Percentiles rank a stretch among this genome's conserved stretches.
Conservation (phyloP, 1,139 yeast species). For the Geotrichum fermentans region DNA sequence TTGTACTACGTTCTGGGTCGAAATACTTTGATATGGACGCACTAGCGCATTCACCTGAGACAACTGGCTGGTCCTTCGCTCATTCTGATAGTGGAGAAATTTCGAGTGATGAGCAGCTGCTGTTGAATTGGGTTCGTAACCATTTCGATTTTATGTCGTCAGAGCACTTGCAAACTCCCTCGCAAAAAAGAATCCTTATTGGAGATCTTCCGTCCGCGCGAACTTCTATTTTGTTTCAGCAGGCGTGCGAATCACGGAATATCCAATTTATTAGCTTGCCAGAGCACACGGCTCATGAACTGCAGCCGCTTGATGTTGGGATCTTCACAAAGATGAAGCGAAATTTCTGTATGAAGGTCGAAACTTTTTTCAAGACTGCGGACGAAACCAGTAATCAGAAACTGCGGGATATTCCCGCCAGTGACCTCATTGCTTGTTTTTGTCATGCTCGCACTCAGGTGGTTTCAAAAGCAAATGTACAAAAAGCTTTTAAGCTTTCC, state of each 20-base stretch:
- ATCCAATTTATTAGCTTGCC: slow-evolving; percentile 14
- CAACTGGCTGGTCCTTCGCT: neutral
- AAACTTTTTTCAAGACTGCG: slow-evolving; percentile 8
- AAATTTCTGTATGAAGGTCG: slow-evolving; percentile 16
- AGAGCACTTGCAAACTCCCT: neutral
- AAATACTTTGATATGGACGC: slow-evolving; percentile 1
- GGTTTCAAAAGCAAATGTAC: slow-evolving; percentile 13
- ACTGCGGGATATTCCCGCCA: neutral
- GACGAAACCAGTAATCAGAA: neutral
- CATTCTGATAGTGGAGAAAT: neutral
- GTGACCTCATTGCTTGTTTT: slow-evolving; percentile 10
- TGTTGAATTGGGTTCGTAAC: slow-evolving; percentile 8
- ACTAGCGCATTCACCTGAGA: neutral
- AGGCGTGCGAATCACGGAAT: slow-evolving; percentile 5
- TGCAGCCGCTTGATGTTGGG: slow-evolving; percentile 16
- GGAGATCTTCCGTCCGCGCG: neutral
- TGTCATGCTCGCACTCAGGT: slow-evolving; percentile 11
- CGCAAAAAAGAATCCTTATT: neutral
- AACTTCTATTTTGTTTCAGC: neutral
- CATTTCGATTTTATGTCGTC: slow-evolving; percentile 2
- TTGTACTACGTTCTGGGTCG: slow-evolving; percentile 3
- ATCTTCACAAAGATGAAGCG: slow-evolving; percentile 14
- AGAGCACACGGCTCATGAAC: slow-evolving; percentile 11
- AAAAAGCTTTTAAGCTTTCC: slow-evolving; percentile 13
- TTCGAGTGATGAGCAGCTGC: neutral